Percentiles rank a stretch among this genome's conserved stretches.
These are phyloP conservation scores for Corynascus novoguineensis DNA, from an alignment of 495 filamentous ascomycete genomes.

Conservation along the genomic window DNA sequence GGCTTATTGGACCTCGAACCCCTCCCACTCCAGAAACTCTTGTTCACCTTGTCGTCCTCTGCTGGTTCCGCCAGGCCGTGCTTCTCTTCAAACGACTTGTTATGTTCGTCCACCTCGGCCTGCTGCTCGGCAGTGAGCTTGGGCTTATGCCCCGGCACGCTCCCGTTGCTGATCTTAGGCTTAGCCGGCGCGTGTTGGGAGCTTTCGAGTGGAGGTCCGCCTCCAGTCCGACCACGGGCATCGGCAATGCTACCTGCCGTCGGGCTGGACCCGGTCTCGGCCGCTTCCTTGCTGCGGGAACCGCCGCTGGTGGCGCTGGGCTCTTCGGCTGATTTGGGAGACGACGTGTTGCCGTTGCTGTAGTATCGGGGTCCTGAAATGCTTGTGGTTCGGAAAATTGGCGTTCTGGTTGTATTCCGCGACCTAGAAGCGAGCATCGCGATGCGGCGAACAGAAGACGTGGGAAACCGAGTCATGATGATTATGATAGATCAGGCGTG, in stretches of 20 bases:
- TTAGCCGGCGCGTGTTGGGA: conserved; percentile 34
- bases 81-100: conserved; percentile 46
- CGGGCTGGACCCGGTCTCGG: conserved; percentile 14
- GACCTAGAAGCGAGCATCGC: not conserved
- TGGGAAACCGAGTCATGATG: too few species aligned
- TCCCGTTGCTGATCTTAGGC: conserved; percentile 44
- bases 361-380: not conserved
- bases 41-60: conserved; percentile 43
- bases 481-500: too few species aligned
- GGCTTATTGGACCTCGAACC: conserved; percentile 10
- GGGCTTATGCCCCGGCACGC: conserved; percentile 29
- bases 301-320: conserved; percentile 42
- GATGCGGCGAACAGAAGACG: too few species aligned
- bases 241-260: conserved; percentile 27
- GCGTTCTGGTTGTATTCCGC: not conserved
- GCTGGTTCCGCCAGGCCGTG: conserved; percentile 38
- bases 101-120: conserved; percentile 48
- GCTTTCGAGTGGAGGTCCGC: conserved; percentile 39
- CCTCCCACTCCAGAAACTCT: conserved; percentile 41
- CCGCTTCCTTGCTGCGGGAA: conserved; percentile 42
- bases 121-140: conserved; percentile 42
- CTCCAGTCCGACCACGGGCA: conserved; percentile 32
- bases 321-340: conserved; percentile 34
- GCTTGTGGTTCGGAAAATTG: not conserved
- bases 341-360: conserved; percentile 8